Evolutionary conservation across 2,329 filamentous ascomycete species (phyloP).

Genomic region (Aureobasidium lini): DNA sequence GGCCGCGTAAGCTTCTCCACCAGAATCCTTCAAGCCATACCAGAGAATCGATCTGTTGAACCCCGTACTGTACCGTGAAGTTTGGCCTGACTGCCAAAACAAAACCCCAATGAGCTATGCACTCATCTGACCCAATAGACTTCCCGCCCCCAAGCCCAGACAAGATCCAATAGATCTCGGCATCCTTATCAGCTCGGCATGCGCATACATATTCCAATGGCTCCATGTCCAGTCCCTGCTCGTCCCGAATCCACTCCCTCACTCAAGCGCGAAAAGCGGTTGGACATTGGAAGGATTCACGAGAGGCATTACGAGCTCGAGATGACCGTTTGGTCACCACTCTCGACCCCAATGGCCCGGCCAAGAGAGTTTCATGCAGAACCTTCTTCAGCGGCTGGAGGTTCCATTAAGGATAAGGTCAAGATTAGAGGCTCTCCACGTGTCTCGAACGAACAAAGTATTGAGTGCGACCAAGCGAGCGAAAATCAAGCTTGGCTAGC

Average conservation of each 20-base stretch:
- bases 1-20: background rate
- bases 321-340: background rate
- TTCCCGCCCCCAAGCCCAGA: background rate
- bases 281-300: background rate
- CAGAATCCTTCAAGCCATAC: background rate
- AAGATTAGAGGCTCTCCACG: background rate
- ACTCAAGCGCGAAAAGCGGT: background rate
- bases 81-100: background rate
- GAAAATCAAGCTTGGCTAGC: background rate
- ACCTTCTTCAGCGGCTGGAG: background rate
- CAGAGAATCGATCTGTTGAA: background rate
- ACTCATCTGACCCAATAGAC: background rate
- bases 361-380: no score
- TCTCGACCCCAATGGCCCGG: background rate
- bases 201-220: background rate
- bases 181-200: slow-evolving; percentile 4
- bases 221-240: background rate
- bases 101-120: background rate
- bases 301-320: background rate
- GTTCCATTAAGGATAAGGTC: background rate
- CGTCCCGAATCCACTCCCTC: background rate
- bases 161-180: slow-evolving; percentile 8
- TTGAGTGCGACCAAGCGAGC: no score
- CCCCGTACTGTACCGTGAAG: background rate
- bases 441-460: background rate